phyloP scores from a whole-genome alignment of 306 rosid genomes.

The Corylus americana region DNA sequence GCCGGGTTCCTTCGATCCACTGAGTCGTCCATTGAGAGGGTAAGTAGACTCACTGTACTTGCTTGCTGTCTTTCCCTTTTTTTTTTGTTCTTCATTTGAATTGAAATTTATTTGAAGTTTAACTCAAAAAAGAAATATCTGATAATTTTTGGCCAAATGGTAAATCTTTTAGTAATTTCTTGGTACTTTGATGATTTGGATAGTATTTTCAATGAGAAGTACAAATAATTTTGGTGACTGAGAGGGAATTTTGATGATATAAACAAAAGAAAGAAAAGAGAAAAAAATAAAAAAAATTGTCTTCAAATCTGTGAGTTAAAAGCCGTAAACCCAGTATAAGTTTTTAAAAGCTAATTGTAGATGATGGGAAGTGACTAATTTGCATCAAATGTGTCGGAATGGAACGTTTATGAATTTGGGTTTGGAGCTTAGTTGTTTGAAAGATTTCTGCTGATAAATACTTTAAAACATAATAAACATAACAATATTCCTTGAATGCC shows the following conservation, averaged over 20 bases:
- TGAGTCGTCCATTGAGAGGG: constrained; percentile 88
- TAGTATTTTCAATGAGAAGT: no score
- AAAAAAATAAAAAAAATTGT: background rate
- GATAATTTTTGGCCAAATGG: background rate
- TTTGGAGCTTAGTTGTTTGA: no score
- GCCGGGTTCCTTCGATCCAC: constrained; percentile 51
- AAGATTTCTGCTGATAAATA: background rate
- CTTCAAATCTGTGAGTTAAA: background rate
- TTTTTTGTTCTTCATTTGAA: background rate
- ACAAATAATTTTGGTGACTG: background rate
- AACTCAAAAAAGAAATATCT: background rate
- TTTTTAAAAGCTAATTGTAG: background rate
- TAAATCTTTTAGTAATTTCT: background rate
- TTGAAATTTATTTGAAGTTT: background rate
- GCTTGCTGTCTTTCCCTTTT: background rate
- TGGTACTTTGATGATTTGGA: background rate
- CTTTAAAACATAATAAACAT: no score
- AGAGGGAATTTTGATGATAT: background rate
- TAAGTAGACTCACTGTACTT: constrained; percentile 18
- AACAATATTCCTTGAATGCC: no score
- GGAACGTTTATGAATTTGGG: background rate
- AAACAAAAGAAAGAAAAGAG: background rate
- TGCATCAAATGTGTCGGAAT: background rate
- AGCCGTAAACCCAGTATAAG: background rate
- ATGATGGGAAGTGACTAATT: background rate